Base-by-base conservation (phyloP, 2,329 filamentous ascomycete genomes). In the Rachicladosporium sp. region DNA sequence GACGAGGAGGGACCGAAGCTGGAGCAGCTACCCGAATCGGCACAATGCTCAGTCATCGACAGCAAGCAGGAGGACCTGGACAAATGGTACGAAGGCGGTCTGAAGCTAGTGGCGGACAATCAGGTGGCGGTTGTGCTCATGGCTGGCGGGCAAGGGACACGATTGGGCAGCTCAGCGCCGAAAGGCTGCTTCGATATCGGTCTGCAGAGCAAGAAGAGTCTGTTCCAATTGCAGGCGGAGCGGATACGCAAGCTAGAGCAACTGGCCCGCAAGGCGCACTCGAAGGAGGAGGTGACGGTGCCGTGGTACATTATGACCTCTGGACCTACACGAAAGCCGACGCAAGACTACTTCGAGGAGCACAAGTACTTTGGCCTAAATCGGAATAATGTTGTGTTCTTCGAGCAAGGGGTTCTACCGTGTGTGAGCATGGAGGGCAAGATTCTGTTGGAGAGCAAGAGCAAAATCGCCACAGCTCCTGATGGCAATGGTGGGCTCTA, bases 281-380 rank as follows among this genome's bases (percentile, higher is more conserved):
- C 73, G 42, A 71, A 72, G 49, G 68, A 66, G 44, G 68, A 68
- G 36, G 76, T 77, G 33, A 70, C 81, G 27, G 79, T 96, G 32
- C 91, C 91, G 9, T 98, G 91, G 91, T 98, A 98, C 66, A 86
- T 98, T 63, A 98, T 98, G 91, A 98, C 91, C 54, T 94, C 86
- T 55, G 91, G 91, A 4, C 91, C 91, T 34, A 98, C 91, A 6
- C 77, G 88, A 50, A 78, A 77, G 45, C 85, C 88, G 31, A 98
- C 91, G n/a, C 83, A 94, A 69, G 71, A 82, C 46, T 98, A 91
- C 70, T 96, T 98, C 64, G 68, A 82, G 60, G 73, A 93, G 63
- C 73, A 96, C 69, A 75, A 76, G 42, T 96, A 87, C 70, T 98
- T 98, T 61, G 91, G 91, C 4, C 67, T 98, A 44, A 73, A 80